Percentiles rank a stretch among this genome's conserved stretches.
Evolutionary conservation across 768 basidiomycete genomes (phyloP).

Genomic region (Xerocomellus amylosporus): DNA sequence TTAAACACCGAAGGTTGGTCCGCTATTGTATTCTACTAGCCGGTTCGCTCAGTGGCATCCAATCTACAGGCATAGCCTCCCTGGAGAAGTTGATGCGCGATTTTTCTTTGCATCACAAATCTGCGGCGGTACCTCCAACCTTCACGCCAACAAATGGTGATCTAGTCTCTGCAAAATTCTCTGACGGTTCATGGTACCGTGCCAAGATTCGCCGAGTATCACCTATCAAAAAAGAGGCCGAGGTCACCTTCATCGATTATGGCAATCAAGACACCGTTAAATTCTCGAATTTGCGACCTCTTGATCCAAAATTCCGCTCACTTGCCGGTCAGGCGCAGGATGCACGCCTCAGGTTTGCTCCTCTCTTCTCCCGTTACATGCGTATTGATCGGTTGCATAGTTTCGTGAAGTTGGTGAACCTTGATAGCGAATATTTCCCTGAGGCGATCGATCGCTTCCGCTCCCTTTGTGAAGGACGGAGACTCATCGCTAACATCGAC

Average conservation of each 20-base stretch:
- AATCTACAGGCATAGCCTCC: constrained; percentile 71
- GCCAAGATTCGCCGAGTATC: constrained; percentile 88
- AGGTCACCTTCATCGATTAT: constrained; percentile 93
- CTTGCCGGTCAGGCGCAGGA: constrained; percentile 94
- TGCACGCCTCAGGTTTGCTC: constrained; percentile 73
- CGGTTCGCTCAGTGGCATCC: not conserved
- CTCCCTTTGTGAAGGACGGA: constrained; percentile 83
- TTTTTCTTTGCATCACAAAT: constrained; percentile 82
- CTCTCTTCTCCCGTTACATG: not conserved
- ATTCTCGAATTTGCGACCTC: constrained; percentile 81
- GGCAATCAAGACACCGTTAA: constrained; percentile 90
- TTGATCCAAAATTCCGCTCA: constrained; percentile 86
- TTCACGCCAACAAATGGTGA: constrained; percentile 85
- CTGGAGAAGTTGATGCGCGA: constrained; percentile 94
- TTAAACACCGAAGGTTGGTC: constrained; percentile 84
- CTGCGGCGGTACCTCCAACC: constrained; percentile 56
- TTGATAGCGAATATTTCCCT: constrained; percentile 80
- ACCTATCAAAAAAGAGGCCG: constrained; percentile 87
- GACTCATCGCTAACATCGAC: constrained; percentile 95
- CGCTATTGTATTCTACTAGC: not conserved
- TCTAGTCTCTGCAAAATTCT: constrained; percentile 92
- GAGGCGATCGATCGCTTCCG: constrained; percentile 90
- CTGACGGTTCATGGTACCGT: constrained; percentile 93
- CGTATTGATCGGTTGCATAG: constrained; percentile 37
- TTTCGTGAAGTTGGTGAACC: constrained; percentile 79